Percentiles rank a stretch among this genome's conserved stretches.
These are phyloP conservation scores for Ustilago xerochloae DNA, from an alignment of 1,284 basidiomycete genomes.

Conservation along the genomic window DNA sequence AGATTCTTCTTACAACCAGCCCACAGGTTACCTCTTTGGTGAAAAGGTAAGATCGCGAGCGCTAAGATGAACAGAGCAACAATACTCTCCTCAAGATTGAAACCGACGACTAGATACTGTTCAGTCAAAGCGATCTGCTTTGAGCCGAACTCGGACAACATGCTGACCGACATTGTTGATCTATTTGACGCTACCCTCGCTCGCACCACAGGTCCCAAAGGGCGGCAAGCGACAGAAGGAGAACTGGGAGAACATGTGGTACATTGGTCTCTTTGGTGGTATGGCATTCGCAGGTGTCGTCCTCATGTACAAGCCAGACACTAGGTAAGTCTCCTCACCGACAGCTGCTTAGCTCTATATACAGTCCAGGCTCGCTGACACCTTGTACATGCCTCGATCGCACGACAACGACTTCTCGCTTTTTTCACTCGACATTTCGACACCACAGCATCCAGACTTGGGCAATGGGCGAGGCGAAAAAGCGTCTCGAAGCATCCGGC, in stretches of 20 bases:
- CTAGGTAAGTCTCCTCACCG: conserved; percentile 75
- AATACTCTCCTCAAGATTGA: no score
- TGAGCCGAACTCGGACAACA: no score
- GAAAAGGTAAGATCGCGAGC: conserved; percentile 56
- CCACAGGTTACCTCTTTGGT: conserved; percentile 63
- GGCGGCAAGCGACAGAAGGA: conserved; percentile 87
- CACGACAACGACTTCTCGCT: background rate
- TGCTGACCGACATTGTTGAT: background rate
- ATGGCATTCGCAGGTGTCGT: conserved; percentile 82
- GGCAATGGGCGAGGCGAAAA: conserved; percentile 65
- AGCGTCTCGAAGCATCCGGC: conserved; percentile 63
- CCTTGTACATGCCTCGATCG: background rate
- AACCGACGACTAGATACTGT: no score
- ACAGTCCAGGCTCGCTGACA: background rate
- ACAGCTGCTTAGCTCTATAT: background rate
- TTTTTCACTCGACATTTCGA: background rate
- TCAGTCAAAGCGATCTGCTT: no score
- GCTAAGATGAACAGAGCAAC: background rate
- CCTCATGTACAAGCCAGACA: conserved; percentile 94
- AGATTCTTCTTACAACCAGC: conserved; percentile 62
- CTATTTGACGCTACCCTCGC: background rate
- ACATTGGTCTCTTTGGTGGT: conserved; percentile 79
- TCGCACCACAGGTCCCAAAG: conserved; percentile 69
- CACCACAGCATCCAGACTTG: conserved; percentile 60
- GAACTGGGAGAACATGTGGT: conserved; percentile 75